These are phyloP conservation scores for Rhododendron mucronatum DNA, from an alignment of 148 eudicot species.

Conservation along the genomic window DNA sequence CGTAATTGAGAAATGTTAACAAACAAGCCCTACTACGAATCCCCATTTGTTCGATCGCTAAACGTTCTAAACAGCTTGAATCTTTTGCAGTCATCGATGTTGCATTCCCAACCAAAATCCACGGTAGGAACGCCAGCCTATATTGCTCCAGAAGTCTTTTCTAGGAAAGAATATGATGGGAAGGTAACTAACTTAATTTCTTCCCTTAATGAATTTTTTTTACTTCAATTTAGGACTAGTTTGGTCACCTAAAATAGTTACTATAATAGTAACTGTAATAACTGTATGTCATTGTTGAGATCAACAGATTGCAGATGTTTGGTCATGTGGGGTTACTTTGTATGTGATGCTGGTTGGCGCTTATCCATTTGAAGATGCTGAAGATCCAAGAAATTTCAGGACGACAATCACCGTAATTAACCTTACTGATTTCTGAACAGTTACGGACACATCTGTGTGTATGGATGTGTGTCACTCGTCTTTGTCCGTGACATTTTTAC, in stretches of 20 bases:
- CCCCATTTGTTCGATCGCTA: not conserved
- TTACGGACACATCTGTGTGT: conserved; percentile 24
- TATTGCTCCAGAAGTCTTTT: conserved; percentile 47
- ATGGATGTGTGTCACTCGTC: conserved; percentile 13
- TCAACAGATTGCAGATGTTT: conserved; percentile 82
- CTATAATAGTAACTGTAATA: not conserved
- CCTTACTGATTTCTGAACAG: not conserved
- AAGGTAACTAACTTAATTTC: conserved; percentile 27
- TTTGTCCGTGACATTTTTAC: not conserved
- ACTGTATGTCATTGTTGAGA: conserved; percentile 6
- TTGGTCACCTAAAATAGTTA: not conserved
- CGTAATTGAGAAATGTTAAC: not conserved
- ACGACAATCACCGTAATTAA: conserved; percentile 25
- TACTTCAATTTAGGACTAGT: not conserved
- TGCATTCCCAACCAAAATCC: conserved; percentile 61
- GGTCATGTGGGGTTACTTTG: conserved; percentile 94
- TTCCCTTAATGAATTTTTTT: not conserved
- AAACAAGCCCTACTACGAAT: not conserved
- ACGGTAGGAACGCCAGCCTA: conserved; percentile 49
- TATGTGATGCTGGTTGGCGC: conserved; percentile 89
- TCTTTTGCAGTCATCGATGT: conserved; percentile 40
- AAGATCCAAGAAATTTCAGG: conserved; percentile 65
- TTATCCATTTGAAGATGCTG: conserved; percentile 83
- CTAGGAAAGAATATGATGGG: conserved; percentile 54
- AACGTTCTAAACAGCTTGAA: not conserved